phyloP scores from a whole-genome alignment of 495 filamentous ascomycete genomes.

The Tuber calosporum region DNA sequence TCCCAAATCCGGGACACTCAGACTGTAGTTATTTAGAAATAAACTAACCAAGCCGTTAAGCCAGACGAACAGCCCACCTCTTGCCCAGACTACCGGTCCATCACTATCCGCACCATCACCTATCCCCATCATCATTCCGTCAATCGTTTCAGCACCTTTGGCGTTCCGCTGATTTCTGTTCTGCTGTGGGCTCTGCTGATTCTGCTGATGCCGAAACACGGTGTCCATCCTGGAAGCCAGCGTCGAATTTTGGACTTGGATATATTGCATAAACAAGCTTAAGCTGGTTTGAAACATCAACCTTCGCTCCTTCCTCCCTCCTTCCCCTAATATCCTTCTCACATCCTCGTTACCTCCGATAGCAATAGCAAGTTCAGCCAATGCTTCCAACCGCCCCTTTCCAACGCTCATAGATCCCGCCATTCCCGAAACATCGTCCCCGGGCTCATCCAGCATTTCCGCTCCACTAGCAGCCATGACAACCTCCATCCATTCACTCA shows the following conservation, averaged over 20 bases:
- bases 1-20: not conserved
- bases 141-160: constrained; percentile 46
- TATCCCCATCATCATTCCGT: constrained; percentile 46
- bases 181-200: constrained; percentile 49
- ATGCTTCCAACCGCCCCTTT: constrained; percentile 46
- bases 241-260: constrained; percentile 41
- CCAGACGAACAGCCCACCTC: constrained; percentile 88
- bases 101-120: constrained; percentile 52
- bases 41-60: constrained; percentile 70
- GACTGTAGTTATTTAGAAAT: not conserved
- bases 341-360: constrained; percentile 51
- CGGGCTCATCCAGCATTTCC: constrained; percentile 44
- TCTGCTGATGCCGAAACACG: constrained; percentile 50
- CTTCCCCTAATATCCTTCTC: constrained; percentile 46
- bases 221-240: constrained; percentile 43
- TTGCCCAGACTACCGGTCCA: constrained; percentile 62
- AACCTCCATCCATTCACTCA: constrained; percentile 42
- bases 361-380: constrained; percentile 50
- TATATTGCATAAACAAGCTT: constrained; percentile 45
- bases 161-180: constrained; percentile 50
- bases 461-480: constrained; percentile 47
- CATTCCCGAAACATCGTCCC: constrained; percentile 42
- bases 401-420: constrained; percentile 44
- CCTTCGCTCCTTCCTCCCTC: constrained; percentile 39
- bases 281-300: constrained; percentile 43